A percentile compares a stretch with the other conserved stretches of the same genome.
Evolutionary conservation across 345 rosid species (phyloP).

Genomic region (Eucalyptus microcorys): DNA sequence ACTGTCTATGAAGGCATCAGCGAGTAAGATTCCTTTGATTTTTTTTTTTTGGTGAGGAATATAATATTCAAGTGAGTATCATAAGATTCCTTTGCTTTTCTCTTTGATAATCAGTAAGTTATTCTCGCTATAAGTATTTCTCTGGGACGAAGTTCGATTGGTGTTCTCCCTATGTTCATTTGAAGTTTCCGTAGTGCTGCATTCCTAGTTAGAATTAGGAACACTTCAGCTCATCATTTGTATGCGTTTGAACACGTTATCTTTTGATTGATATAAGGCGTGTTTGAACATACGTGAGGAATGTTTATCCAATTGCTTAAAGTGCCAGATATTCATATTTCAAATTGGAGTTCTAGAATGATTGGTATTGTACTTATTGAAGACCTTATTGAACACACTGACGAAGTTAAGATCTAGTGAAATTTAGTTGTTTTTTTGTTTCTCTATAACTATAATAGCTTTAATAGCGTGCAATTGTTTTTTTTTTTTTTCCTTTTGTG

Average conservation of each 20-base stretch:
- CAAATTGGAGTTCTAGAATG: not conserved
- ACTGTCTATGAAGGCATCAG: slow-evolving; percentile 15
- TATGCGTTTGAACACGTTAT: not conserved
- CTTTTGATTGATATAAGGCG: not conserved
- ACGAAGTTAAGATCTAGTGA: not conserved
- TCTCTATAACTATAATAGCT: not conserved
- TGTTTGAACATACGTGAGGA: not conserved
- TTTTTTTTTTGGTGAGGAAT: too few relatives aligned
- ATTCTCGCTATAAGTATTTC: not conserved
- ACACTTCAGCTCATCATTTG: not conserved
- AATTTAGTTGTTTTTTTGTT: not conserved
- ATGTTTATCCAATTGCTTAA: not conserved
- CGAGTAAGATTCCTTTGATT: not conserved
- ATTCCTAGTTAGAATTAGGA: not conserved
- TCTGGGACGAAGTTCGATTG: not conserved
- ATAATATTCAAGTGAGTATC: too few relatives aligned
- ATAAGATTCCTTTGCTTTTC: not conserved
- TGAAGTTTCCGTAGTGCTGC: not conserved
- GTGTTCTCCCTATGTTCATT: not conserved
- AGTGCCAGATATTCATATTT: not conserved
- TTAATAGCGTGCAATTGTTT: not conserved
- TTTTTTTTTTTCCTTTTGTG: not conserved
- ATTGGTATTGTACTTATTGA: not conserved
- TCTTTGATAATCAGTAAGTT: not conserved
- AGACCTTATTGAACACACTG: not conserved